Percentiles rank a stretch among this genome's conserved stretches.
phyloP scores from a whole-genome alignment of 2,329 filamentous ascomycete species.

The Colletotrichum acutatum region DNA sequence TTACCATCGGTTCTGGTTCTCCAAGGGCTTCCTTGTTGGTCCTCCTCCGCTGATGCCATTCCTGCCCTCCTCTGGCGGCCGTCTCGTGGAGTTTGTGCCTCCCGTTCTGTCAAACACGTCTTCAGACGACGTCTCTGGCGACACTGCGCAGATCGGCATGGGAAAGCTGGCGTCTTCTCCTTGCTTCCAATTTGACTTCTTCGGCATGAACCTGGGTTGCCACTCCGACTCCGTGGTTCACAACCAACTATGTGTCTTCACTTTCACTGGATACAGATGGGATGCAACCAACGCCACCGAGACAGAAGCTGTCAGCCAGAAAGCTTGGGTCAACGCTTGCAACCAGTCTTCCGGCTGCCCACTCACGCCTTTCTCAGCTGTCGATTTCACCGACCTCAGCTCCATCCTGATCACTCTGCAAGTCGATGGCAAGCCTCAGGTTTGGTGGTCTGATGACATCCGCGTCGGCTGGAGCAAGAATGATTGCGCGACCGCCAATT shows the following conservation, averaged over 20 bases:
- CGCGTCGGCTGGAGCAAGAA: slow-evolving; percentile 54
- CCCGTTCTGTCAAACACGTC: slow-evolving; percentile 44
- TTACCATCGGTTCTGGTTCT: slow-evolving; percentile 53
- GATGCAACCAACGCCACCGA: slow-evolving; percentile 46
- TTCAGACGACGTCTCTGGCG: slow-evolving; percentile 40
- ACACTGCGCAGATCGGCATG: slow-evolving; percentile 53
- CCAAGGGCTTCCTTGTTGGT: slow-evolving; percentile 52
- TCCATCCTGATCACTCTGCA: slow-evolving; percentile 51
- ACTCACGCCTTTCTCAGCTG: slow-evolving; percentile 48
- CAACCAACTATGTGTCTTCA: slow-evolving; percentile 53
- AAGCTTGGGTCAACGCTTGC: slow-evolving; percentile 54
- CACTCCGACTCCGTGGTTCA: slow-evolving; percentile 9
- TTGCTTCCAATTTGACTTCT: slow-evolving; percentile 54
- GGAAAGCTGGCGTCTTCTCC: slow-evolving; percentile 49
- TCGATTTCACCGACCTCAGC: slow-evolving; percentile 51
- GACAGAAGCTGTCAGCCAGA: slow-evolving; percentile 41
- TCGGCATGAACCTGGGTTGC: slow-evolving; percentile 52
- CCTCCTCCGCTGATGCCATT: slow-evolving; percentile 48
- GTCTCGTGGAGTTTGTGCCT: slow-evolving; percentile 53
- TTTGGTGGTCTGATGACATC: slow-evolving; percentile 56
- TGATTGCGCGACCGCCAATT: slow-evolving; percentile 50
- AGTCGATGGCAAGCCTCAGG: slow-evolving; percentile 49
- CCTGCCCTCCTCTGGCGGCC: slow-evolving; percentile 51
- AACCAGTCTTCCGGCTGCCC: slow-evolving; percentile 47
- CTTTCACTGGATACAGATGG: slow-evolving; percentile 53